A percentile compares a stretch with the other conserved stretches of the same genome.
Evolutionary conservation across 1,139 yeast species (phyloP).

Genomic region (Petasospora fabianii): DNA sequence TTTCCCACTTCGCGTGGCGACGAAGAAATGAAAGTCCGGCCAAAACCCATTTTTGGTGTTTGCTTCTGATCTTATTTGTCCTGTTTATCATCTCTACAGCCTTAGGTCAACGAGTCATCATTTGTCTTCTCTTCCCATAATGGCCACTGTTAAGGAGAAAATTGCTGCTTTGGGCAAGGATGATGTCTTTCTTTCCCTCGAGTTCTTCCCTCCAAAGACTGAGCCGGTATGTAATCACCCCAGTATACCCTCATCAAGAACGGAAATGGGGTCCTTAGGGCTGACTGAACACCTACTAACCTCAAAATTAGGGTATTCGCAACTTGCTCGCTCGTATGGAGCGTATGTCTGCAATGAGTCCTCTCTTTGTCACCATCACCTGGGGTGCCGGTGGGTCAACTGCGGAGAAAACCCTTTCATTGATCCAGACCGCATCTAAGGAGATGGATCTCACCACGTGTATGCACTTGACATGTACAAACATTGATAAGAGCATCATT

Average conservation of each 20-base stretch:
- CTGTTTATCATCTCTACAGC: no score
- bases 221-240: constrained; percentile 42
- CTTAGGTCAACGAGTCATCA: no score
- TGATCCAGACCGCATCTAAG: constrained; percentile 74
- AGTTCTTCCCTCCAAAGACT: constrained; percentile 97
- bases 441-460: constrained; percentile 83
- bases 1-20: no score
- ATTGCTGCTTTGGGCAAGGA: constrained; percentile 46
- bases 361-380: constrained; percentile 86
- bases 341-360: constrained; percentile 86
- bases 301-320: constrained; percentile 53
- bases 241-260: neutral
- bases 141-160: constrained; percentile 53
- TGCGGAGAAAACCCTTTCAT: constrained; percentile 76
- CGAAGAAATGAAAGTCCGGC: no score
- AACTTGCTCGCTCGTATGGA: constrained; percentile 81
- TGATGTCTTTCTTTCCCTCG: constrained; percentile 76
- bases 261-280: no score
- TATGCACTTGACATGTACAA: constrained; percentile 93
- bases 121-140: no score
- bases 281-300: no score
- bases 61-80: no score
- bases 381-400: constrained; percentile 99
- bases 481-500: constrained; percentile 71
- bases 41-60: no score